These are phyloP conservation scores for Hemisphaericaspora lyxosophila DNA, from an alignment of 1,139 yeast genomes.

Conservation along the genomic window DNA sequence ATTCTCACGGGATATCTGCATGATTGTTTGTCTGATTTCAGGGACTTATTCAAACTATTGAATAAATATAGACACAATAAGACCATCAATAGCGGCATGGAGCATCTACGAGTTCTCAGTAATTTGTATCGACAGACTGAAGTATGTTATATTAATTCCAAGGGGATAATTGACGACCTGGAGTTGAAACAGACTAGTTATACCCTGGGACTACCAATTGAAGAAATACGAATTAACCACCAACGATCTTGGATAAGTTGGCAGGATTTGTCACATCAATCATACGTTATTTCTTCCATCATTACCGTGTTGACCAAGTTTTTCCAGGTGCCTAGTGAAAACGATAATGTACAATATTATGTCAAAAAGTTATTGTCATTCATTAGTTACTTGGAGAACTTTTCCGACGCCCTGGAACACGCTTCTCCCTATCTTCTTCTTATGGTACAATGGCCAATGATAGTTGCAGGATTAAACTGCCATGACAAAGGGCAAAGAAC, in stretches of 20 bases:
- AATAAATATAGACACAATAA: conserved; percentile 30
- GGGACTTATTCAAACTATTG: conserved; percentile 50
- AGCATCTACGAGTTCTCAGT: conserved; percentile 23
- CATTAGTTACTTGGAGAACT: conserved; percentile 19
- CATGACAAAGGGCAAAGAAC: conserved; percentile 39
- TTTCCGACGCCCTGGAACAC: conserved; percentile 22
- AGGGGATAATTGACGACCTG: conserved; percentile 11
- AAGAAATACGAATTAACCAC: conserved; percentile 12
- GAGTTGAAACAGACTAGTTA: conserved; percentile 9
- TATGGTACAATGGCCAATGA: conserved; percentile 57
- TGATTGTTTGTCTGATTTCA: conserved; percentile 43
- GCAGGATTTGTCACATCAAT: conserved; percentile 35
- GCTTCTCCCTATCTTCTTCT: conserved; percentile 24
- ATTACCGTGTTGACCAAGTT: conserved; percentile 27
- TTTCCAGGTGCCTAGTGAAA: conserved; percentile 28
- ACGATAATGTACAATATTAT: conserved; percentile 27
- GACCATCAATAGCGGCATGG: conserved; percentile 10
- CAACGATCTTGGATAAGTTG: conserved; percentile 23
- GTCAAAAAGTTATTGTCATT: conserved; percentile 24
- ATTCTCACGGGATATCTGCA: conserved; percentile 55
- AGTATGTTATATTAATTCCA: conserved; percentile 9
- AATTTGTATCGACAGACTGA: conserved; percentile 20
- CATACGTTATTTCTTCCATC: conserved; percentile 26
- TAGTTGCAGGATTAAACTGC: conserved; percentile 54
- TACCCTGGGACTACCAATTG: conserved; percentile 14